Evolutionary conservation across 169 alveolate species (phyloP).

Genomic region (Eimeria brunetti): DNA sequence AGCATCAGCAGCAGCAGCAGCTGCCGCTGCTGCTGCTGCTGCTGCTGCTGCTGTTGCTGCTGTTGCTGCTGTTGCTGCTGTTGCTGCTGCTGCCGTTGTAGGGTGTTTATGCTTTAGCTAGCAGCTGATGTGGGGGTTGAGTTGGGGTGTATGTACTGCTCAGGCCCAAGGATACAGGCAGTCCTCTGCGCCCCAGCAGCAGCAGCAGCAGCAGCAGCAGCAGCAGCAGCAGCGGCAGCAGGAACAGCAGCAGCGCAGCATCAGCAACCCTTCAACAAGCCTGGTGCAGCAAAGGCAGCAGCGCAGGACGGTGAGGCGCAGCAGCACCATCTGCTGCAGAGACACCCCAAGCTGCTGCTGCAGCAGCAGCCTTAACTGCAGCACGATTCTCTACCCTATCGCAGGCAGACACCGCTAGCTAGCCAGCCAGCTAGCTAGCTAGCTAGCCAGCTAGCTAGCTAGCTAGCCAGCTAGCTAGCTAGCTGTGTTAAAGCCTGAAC

Average conservation of each 20-base stretch:
- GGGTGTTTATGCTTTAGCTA: background rate
- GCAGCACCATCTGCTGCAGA: background rate
- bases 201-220: background rate
- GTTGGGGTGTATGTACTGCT: slow-evolving; percentile 17
- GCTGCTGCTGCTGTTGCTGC: background rate
- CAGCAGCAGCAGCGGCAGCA: background rate
- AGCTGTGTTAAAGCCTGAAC: no score
- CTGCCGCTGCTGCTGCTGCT: no score
- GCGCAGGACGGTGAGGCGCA: background rate
- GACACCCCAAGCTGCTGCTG: background rate
- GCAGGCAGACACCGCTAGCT: background rate
- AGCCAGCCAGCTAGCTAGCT: background rate
- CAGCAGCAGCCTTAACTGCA: background rate
- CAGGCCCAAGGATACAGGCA: background rate
- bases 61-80: background rate
- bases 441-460: no score
- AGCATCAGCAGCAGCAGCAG: background rate
- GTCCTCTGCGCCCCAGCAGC: background rate
- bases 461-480: no score
- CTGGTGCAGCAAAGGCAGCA: background rate
- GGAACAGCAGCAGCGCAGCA: background rate
- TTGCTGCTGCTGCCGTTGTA: no score
- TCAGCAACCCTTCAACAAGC: background rate
- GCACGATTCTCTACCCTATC: background rate
- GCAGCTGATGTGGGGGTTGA: background rate